Base-by-base conservation (phyloP, 176 grass and related monocot species). In the Oryza coarctata region DNA sequence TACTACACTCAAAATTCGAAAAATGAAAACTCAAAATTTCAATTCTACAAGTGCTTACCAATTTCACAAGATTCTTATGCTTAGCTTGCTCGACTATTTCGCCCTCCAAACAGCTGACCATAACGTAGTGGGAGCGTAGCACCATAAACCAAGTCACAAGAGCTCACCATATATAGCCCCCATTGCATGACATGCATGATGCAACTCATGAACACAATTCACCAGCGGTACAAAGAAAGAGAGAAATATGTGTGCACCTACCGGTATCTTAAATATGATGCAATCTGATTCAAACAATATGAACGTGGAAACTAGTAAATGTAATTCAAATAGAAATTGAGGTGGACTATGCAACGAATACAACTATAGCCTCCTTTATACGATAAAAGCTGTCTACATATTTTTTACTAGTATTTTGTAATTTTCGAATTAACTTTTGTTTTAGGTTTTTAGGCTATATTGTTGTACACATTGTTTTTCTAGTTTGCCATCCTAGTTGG, bases 81-180 rank as follows among this genome's bases (percentile, higher is more conserved):
- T 33, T 49, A 1, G 12, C 17, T 49, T 0, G 12, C 17, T 3
- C 39, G 32, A 44, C 38, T 23, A 40, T 55, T 75, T 70, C 35
- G 17, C 32, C 2, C 3, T 44, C 61, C 34, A 74, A 74, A 39
- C n/a, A 31, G 12, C 10, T 7, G 17, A 13, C 63, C 23, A 41
- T 22, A 55, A 58, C 41, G 11, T 44, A 71, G 52, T 58, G 31
- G 88, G 83, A 89, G 88, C 88, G 88, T 89, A 67, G 66, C 68
- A 73, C 83, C 83, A 86, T 89, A 89, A 89, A 86, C 29, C 3
- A 28, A 67, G 44, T 86, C 88, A 89, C 73, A 86, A 22, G 57
- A 77, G n/a, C 33, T 67, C 88, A 31, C 43, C n/a, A 18, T 22
- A 39, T 39, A 39, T 33, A 13, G 7, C 52, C 3, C 1, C 29